These are phyloP conservation scores for Phytophthora chlamydospora DNA, from an alignment of 352 stramenopile species.

Conservation along the genomic window DNA sequence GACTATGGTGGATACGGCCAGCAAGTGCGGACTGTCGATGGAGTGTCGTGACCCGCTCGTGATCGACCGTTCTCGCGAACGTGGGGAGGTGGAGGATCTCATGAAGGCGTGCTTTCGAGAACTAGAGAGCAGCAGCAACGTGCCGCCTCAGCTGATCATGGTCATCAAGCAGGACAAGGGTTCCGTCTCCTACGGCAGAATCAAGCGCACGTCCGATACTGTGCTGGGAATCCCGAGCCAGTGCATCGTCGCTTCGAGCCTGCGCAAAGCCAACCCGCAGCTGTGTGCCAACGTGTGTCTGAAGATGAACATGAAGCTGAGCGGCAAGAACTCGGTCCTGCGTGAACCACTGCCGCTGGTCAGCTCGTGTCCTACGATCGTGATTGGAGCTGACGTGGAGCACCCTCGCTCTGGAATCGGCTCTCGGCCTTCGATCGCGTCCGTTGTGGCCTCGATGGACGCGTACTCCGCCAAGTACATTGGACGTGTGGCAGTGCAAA, in stretches of 20 bases:
- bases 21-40: constrained; percentile 46
- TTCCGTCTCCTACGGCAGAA: constrained; percentile 45
- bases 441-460: constrained; percentile 82
- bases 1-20: constrained; percentile 34
- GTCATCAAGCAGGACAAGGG: constrained; percentile 54
- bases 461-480: constrained; percentile 58
- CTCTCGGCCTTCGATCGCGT: constrained; percentile 65
- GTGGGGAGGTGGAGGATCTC: constrained; percentile 57
- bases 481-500: constrained; percentile 58
- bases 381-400: constrained; percentile 79
- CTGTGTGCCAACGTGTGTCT: constrained; percentile 69
- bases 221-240: constrained; percentile 71
- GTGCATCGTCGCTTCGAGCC: constrained; percentile 55
- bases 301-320: constrained; percentile 82
- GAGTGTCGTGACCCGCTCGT: constrained; percentile 43
- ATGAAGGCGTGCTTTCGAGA: constrained; percentile 59
- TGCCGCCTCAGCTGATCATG: constrained; percentile 54
- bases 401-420: constrained; percentile 65
- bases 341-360: constrained; percentile 47
- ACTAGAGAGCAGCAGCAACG: constrained; percentile 31
- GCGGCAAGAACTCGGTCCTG: constrained; percentile 64
- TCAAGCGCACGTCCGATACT: constrained; percentile 73
- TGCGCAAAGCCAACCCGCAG: constrained; percentile 43
- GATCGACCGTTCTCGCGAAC: constrained; percentile 40
- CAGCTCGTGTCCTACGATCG: constrained; percentile 57